Evolutionary conservation across 2,329 filamentous ascomycete species (phyloP), one percentile per base, ranked within the genome.

Genomic region (Gnomoniopsis smithogilvyi): DNA sequence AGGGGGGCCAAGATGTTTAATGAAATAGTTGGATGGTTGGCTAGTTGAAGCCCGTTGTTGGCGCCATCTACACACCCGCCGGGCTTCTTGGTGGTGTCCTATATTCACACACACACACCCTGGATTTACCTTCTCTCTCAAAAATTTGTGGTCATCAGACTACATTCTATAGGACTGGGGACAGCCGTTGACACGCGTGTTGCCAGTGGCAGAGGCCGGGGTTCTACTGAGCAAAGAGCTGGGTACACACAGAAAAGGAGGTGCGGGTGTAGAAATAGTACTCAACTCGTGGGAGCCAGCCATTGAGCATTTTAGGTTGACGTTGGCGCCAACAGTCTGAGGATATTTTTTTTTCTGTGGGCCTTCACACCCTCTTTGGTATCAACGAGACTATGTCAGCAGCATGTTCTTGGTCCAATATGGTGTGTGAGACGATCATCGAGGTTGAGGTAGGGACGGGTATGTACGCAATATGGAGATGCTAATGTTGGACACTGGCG

Each of bases 361-460:
- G 4, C 17, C 36, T 15, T 41, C 36, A 41, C 36, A 41, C 36
- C 36, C 36, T 41, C 36, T 41, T n/a, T 41, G 4, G 26, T 8
- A 30, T 30, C 4, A 30, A 4, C 26, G 26, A 30, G 26, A 30
- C 26, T 8, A 30, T 48, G 34, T 26, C 45, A 41, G 21, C 15
- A 19, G 30, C n/a, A 19, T 14, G 12, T 15, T 12, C 33, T 17
- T 30, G 12, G 3, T 19, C n/a, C 26, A 53, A 22, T 22, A 33
- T 45, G 11, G 15, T 17, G 12, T 33, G 6, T 49, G 24, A 2
- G 19, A 15, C 11, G 17, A 51, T 34, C n/a, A 46, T 22, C 15
- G 47, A n/a, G 3, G 15, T n/a, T 47, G 45, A 45, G 36, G 59
- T 45, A 58, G 59, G 51, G 51, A 41, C 55, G 59, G 59, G 55